These are phyloP conservation scores for Peronospora belbahrii DNA, from an alignment of 352 stramenopile species.

Conservation along the genomic window DNA sequence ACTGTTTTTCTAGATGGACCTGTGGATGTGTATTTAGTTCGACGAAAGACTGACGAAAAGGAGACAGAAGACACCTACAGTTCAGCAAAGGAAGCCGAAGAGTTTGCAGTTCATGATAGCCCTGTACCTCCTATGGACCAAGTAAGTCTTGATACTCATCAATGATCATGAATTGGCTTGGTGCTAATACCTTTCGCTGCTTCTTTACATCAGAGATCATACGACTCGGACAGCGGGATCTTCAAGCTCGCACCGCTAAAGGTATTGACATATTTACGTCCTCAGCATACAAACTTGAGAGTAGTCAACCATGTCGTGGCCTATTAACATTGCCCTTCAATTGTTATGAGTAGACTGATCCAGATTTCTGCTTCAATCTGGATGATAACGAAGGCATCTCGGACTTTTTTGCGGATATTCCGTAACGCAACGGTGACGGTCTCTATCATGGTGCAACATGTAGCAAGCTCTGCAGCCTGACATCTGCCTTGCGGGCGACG, in stretches of 20 bases:
- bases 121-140: constrained; percentile 46
- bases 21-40: constrained; percentile 89
- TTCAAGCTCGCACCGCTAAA: constrained; percentile 84
- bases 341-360: constrained; percentile 50
- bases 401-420: constrained; percentile 80
- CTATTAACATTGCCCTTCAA: neutral
- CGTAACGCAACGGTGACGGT: constrained; percentile 24
- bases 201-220: constrained; percentile 51
- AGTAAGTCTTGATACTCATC: constrained; percentile 16
- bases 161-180: neutral
- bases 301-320: constrained; percentile 4
- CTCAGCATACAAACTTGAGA: neutral
- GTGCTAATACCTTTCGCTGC: constrained; percentile 1
- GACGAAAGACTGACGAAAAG: constrained; percentile 40
- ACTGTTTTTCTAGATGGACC: constrained; percentile 48
- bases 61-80: constrained; percentile 18
- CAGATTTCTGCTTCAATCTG: constrained; percentile 86
- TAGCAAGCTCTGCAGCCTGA: constrained; percentile 7
- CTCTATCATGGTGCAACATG: constrained; percentile 1
- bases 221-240: constrained; percentile 73
- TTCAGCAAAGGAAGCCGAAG: constrained; percentile 10
- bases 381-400: constrained; percentile 83
- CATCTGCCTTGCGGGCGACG: constrained; percentile 1
- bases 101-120: constrained; percentile 23
- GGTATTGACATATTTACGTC: constrained; percentile 28